A percentile compares a stretch with the other conserved stretches of the same genome.
These are phyloP conservation scores for Boletus rubescentipes DNA, from an alignment of 768 basidiomycete species.

Conservation along the genomic window DNA sequence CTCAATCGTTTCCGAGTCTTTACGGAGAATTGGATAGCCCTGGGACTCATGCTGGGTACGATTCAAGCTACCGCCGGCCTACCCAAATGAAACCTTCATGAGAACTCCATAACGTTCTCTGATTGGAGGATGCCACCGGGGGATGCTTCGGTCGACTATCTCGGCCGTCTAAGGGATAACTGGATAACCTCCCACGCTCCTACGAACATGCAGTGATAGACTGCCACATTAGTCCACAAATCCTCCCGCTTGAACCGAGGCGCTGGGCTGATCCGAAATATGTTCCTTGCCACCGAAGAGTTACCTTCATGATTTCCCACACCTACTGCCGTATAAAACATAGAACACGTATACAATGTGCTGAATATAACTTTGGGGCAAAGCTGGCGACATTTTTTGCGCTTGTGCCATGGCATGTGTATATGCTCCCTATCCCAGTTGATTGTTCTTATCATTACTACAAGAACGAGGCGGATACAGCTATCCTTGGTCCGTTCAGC, in stretches of 20 bases:
- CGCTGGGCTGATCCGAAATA: no score
- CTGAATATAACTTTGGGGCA: slow-evolving; percentile 47
- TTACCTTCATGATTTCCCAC: not conserved
- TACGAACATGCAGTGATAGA: no score
- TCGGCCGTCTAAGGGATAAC: no score
- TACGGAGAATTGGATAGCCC: no score
- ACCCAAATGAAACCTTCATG: not conserved
- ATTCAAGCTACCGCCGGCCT: no score
- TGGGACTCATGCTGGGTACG: not conserved
- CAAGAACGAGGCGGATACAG: slow-evolving; percentile 52
- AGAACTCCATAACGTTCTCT: not conserved
- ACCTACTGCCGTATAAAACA: not conserved
- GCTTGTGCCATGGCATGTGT: slow-evolving; percentile 53
- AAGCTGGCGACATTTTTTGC: slow-evolving; percentile 42
- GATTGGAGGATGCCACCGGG: no score
- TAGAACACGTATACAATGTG: not conserved
- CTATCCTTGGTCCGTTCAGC: slow-evolving; percentile 50
- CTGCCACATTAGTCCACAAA: no score
- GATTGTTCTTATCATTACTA: slow-evolving; percentile 51
- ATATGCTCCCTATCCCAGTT: slow-evolving; percentile 52
- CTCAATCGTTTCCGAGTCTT: not conserved
- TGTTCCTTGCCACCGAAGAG: no score
- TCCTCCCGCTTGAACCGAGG: no score
- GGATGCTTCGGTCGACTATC: no score
- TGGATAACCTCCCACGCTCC: no score